Evolutionary conservation across 345 rosid species (phyloP), one percentile per base, ranked within the genome.

Genomic region (Physaria fendleri): DNA sequence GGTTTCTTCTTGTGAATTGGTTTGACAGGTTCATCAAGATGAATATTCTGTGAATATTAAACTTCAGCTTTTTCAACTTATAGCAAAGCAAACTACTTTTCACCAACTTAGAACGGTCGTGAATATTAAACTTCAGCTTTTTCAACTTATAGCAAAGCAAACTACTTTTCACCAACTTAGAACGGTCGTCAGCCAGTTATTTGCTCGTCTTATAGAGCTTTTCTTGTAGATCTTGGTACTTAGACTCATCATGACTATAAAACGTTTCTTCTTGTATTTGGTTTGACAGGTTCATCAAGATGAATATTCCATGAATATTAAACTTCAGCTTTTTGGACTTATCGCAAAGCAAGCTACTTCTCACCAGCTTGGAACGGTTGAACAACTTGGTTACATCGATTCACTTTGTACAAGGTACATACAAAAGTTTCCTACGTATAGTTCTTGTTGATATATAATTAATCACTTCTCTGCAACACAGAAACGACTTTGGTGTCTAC

Each of bases 91-190:
- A 74, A 76, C 82, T 25, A 79, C 95, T 20, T 87, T 84, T 76
- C 90, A 90, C 77, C 97, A 90, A 81, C 97, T 90, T 77, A 80
- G 97, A 75, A 77, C 93, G 5, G 79, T 90, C 6, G 93, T n/a
- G n/a, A n/a, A n/a, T n/a, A n/a, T 59, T 52, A 81, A 81, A 69
- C 90, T 90, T 66, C 85, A 82, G 76, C 95, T 85, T 51, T 71
- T 90, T 66, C 76, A 64, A 38, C 80, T 82, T 6, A 69, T 78
- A 8, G 88, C 95, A 67, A 83, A 87, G 78, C 87, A 87, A 74
- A 76, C 82, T 25, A 79, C 95, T 20, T 87, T 84, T 76, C 90
- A 90, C 77, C 97, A 90, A 81, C 97, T 90, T 77, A 80, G 97
- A 75, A 77, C 93, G 5, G 79, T 90, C 6, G 93, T n/a, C n/a